These are phyloP conservation scores for Nakataea oryzae DNA, from an alignment of 2,329 filamentous ascomycete genomes.

Conservation along the genomic window DNA sequence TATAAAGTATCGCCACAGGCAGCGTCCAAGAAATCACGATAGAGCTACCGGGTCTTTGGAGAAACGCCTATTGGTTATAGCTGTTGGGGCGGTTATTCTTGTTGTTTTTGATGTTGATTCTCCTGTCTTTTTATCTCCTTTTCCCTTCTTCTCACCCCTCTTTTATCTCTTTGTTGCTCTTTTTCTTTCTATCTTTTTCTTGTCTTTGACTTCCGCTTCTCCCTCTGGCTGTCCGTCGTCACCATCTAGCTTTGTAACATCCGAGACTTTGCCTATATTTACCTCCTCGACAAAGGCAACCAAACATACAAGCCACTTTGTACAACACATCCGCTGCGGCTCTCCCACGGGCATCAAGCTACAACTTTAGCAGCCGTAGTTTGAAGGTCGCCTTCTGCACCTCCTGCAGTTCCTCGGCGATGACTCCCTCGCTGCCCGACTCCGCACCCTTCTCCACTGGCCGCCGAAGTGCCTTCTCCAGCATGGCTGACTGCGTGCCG, in stretches of 20 bases:
- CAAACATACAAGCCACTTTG: background rate
- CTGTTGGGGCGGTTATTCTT: background rate
- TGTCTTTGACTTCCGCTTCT: too few species aligned
- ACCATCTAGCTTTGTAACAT: background rate
- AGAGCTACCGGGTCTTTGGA: background rate
- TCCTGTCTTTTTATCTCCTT: background rate
- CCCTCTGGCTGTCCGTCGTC: too few species aligned
- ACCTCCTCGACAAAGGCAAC: background rate
- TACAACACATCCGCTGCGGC: background rate
- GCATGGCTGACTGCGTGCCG: constrained; percentile 52
- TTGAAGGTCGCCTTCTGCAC: constrained; percentile 11
- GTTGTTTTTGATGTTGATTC: background rate
- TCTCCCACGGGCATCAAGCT: constrained; percentile 13
- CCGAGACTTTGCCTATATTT: constrained; percentile 1
- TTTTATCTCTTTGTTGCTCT: background rate
- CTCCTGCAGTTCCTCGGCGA: constrained; percentile 7
- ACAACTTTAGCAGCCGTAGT: constrained; percentile 66
- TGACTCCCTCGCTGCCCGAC: background rate
- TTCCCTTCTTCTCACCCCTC: constrained; percentile 5
- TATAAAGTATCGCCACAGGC: constrained; percentile 5
- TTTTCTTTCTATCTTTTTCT: background rate
- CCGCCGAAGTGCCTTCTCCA: constrained; percentile 69
- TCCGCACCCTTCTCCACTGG: constrained; percentile 47
- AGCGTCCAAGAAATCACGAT: constrained; percentile 11
- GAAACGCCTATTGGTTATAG: background rate